Evolutionary conservation across 495 filamentous ascomycete species (phyloP).

Genomic region (Podospora tetraspora): DNA sequence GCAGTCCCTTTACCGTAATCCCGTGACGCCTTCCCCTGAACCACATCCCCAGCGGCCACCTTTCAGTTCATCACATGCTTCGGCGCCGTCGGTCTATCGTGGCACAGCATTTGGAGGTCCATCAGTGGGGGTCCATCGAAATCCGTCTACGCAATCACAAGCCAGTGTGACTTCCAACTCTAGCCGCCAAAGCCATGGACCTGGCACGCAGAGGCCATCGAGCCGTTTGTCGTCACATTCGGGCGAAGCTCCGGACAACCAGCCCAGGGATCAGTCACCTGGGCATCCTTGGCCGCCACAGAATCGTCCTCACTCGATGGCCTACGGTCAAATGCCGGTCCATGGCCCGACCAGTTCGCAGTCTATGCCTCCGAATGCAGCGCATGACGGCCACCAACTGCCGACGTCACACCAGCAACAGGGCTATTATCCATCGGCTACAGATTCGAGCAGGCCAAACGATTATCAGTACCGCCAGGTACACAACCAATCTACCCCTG

Average conservation of each 20-base stretch:
- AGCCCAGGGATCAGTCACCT: background rate
- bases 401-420: background rate
- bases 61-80: background rate
- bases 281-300: background rate
- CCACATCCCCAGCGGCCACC: background rate
- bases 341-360: background rate
- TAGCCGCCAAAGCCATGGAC: background rate
- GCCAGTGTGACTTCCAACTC: background rate
- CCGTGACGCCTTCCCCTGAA: background rate
- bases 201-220: background rate
- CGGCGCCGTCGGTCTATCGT: slow-evolving; percentile 6
- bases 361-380: too few species aligned
- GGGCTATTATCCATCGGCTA: background rate
- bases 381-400: too few species aligned
- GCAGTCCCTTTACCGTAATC: too few species aligned
- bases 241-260: background rate
- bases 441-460: background rate
- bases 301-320: background rate
- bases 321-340: background rate
- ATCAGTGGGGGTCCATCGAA: background rate
- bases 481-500: background rate
- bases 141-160: background rate
- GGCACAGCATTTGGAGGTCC: background rate
- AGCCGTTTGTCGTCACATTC: background rate
- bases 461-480: background rate